These are phyloP conservation scores for Zarea fungicola DNA, from an alignment of 2,329 filamentous ascomycete genomes.

Conservation along the genomic window DNA sequence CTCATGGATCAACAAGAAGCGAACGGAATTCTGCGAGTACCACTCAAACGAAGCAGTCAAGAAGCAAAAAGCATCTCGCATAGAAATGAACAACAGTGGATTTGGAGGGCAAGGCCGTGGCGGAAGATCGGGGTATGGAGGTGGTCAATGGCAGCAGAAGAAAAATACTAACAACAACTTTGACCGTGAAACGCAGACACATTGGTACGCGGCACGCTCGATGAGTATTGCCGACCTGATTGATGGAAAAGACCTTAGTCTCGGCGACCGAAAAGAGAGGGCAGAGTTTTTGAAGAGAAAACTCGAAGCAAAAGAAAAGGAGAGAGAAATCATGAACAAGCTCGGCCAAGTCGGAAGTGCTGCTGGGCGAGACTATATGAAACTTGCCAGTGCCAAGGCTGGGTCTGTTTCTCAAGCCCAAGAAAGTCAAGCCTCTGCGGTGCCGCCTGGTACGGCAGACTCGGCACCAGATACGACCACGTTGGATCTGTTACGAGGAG, in stretches of 20 bases:
- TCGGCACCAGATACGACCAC: conserved; percentile 37
- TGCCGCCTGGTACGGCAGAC: conserved; percentile 21
- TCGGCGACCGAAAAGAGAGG: conserved; percentile 54
- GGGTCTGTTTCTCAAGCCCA: not conserved
- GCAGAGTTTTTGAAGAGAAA: conserved; percentile 62
- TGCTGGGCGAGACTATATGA: conserved; percentile 68
- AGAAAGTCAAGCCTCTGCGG: conserved; percentile 10
- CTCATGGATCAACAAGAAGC: conserved; percentile 80
- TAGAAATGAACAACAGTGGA: conserved; percentile 73
- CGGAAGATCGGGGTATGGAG: conserved; percentile 17
- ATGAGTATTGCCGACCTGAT: conserved; percentile 57
- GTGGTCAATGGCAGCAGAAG: conserved; percentile 19
- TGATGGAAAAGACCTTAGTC: conserved; percentile 56
- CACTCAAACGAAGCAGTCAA: conserved; percentile 79
- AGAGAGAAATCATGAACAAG: conserved; percentile 65
- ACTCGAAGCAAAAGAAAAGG: conserved; percentile 63
- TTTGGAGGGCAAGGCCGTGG: conserved; percentile 32
- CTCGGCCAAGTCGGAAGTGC: conserved; percentile 60
- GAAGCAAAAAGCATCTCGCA: conserved; percentile 59
- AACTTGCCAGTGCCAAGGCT: conserved; percentile 24
- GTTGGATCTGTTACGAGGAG: conserved; percentile 24
- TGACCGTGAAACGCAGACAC: conserved; percentile 53
- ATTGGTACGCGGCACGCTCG: conserved; percentile 47
- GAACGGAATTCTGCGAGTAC: conserved; percentile 88
- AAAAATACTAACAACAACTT: conserved; percentile 37